Conservation (phyloP, 2,329 filamentous ascomycete genomes). For the Alternaria viburni region DNA sequence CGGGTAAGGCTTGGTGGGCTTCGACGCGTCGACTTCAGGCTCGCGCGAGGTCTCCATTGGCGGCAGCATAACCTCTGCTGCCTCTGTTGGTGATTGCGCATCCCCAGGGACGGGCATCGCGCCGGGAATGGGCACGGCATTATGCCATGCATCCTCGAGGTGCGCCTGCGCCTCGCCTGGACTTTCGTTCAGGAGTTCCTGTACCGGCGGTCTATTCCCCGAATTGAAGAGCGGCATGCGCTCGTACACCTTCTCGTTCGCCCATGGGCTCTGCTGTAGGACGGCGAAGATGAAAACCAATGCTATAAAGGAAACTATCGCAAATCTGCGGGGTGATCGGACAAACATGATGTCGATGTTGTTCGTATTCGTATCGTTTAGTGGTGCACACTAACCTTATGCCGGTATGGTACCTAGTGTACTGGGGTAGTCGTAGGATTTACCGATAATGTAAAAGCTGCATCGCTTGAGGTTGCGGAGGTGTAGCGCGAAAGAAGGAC, state of each 20-base stretch:
- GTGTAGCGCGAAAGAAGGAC: conserved; percentile 7
- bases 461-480: conserved; percentile 21
- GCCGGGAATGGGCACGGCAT: conserved; percentile 23
- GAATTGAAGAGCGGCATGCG: conserved; percentile 29
- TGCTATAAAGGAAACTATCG: conserved; percentile 43
- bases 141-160: conserved; percentile 32
- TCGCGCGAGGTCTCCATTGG: conserved; percentile 7
- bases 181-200: conserved; percentile 14
- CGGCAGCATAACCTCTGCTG: not conserved
- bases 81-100: not conserved
- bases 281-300: conserved; percentile 42
- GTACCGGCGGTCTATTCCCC: conserved; percentile 15
- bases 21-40: not conserved
- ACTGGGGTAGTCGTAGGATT: conserved; percentile 19
- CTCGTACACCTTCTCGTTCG: conserved; percentile 32
- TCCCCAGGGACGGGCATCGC: conserved; percentile 1
- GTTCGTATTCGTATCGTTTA: conserved; percentile 29
- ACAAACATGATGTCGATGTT: conserved; percentile 38
- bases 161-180: conserved; percentile 18
- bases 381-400: conserved; percentile 23
- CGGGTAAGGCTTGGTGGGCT: conserved; percentile 18
- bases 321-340: conserved; percentile 48
- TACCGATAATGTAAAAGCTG: conserved; percentile 22
- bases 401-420: conserved; percentile 15
- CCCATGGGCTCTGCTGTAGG: conserved; percentile 39